Base-by-base conservation (phyloP, 495 filamentous ascomycete species). In the Penicillium paxilli region DNA sequence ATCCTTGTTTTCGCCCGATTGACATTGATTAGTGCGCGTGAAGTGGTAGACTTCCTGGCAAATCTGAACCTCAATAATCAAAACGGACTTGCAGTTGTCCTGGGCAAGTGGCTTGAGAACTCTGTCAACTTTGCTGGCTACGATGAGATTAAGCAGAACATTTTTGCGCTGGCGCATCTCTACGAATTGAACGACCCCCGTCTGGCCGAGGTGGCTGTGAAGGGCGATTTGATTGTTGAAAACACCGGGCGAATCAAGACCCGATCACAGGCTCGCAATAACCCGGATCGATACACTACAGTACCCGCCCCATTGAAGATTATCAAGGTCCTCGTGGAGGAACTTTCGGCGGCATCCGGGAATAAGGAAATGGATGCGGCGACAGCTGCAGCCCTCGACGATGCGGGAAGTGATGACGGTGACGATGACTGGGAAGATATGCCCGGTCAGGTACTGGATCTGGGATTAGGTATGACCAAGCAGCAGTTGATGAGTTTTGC, bases 51-150 rank as follows among this genome's bases (percentile, higher is more conserved):
- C 54, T 98, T 98, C 73, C 76, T 98, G 30, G 85, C 87, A 21
- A 85, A 91, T 51, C 86, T 96, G 44, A 81, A 91, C 57, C 83
- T 98, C 51, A 81, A 82, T 24, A 75, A 75, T 1, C 64, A 76
- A 51, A 96, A 80, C 62, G 94, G 94, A 11, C 76, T 98, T 7
- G 82, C 90, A 47, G 85, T 97, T 2, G 94, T 98, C 12, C 71
- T 98, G 55, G 79, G 84, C 71, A 97, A 97, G 70, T 98, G 94
- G 94, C 79, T 98, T 0, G 93, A 96, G 70, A 94, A 97, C 69
- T 96, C 92, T 3, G 82, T 94, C 71, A 96, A 87, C 67, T 98
- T 98, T 70, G 90, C 90, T 7, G 94, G 94, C 17, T 98, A 97
- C 61, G 92, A 97, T 60, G 92, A 96, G 67, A 98, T 96, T 62